A percentile compares a stretch with the other conserved stretches of the same genome.
phyloP scores from a whole-genome alignment of 495 filamentous ascomycete genomes.

The Cairneyella variabilis region DNA sequence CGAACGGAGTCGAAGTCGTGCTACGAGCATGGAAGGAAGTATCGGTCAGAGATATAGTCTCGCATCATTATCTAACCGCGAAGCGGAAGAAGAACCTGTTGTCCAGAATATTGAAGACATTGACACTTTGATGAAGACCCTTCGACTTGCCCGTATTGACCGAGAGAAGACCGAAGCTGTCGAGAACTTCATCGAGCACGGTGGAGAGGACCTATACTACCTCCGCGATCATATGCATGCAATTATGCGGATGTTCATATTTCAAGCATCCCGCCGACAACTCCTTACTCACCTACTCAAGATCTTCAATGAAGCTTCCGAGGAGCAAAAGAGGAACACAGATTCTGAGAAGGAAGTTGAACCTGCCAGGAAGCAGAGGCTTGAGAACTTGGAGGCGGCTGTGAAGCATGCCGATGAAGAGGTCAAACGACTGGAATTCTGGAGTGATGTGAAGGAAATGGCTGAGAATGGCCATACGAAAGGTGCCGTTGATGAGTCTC shows the following conservation, averaged over 20 bases:
- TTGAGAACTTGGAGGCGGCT: conserved; percentile 52
- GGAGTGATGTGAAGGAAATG: conserved; percentile 68
- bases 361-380: conserved; percentile 23
- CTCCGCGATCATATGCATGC: conserved; percentile 74
- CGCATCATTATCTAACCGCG: conserved; percentile 5
- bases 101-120: conserved; percentile 62
- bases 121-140: conserved; percentile 54
- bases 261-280: conserved; percentile 79
- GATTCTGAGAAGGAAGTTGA: conserved; percentile 25
- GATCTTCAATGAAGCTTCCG: conserved; percentile 50
- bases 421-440: conserved; percentile 65
- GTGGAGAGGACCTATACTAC: conserved; percentile 74
- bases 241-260: conserved; percentile 83
- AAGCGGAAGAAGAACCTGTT: conserved; percentile 23
- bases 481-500: conserved; percentile 37
- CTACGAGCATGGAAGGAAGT: conserved; percentile 7
- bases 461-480: conserved; percentile 48
- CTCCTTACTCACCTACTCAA: conserved; percentile 65
- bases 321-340: conserved; percentile 25
- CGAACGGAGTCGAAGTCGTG: conserved; percentile 17
- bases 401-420: conserved; percentile 63
- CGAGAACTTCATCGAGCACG: conserved; percentile 72
- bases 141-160: conserved; percentile 73
- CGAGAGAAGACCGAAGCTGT: conserved; percentile 84
- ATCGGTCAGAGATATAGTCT: conserved; percentile 11